These are phyloP conservation scores for Amaranthus cruentus DNA, from an alignment of 148 eudicot genomes.

Conservation along the genomic window DNA sequence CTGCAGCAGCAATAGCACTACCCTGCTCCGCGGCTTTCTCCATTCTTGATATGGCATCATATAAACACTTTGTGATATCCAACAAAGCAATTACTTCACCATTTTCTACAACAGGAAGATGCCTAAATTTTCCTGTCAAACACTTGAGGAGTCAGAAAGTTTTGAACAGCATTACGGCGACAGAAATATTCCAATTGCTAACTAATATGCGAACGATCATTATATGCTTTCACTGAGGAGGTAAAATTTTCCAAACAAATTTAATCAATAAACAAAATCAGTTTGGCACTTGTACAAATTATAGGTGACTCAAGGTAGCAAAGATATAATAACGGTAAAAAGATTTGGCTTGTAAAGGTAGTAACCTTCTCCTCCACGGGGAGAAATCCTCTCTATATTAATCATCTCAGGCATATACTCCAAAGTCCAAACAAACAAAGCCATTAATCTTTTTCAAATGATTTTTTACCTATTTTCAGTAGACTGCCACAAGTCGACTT, in stretches of 20 bases:
- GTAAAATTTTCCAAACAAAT: neutral
- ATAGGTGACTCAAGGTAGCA: neutral
- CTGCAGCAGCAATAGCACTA: constrained; percentile 98
- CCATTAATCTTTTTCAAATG: neutral
- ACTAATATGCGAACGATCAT: neutral
- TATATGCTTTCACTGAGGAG: neutral
- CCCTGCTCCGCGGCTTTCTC: constrained; percentile 99
- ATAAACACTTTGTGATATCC: constrained; percentile 96
- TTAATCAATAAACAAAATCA: neutral
- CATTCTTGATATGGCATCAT: constrained; percentile 94
- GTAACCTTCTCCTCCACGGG: neutral
- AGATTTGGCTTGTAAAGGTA: neutral
- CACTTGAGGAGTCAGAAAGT: neutral
- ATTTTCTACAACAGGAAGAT: constrained; percentile 96
- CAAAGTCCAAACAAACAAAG: neutral
- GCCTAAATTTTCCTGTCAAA: constrained; percentile 83
- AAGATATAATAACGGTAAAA: neutral
- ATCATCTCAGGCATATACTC: too few species aligned
- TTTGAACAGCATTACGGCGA: neutral
- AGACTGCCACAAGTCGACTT: neutral
- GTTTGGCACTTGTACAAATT: neutral
- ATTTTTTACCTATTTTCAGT: neutral
- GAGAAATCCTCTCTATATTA: neutral
- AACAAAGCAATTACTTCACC: constrained; percentile 94
- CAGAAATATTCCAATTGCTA: neutral